Evolutionary conservation across 352 stramenopile species (phyloP).

Genomic region (Phytophthora megakarya): DNA sequence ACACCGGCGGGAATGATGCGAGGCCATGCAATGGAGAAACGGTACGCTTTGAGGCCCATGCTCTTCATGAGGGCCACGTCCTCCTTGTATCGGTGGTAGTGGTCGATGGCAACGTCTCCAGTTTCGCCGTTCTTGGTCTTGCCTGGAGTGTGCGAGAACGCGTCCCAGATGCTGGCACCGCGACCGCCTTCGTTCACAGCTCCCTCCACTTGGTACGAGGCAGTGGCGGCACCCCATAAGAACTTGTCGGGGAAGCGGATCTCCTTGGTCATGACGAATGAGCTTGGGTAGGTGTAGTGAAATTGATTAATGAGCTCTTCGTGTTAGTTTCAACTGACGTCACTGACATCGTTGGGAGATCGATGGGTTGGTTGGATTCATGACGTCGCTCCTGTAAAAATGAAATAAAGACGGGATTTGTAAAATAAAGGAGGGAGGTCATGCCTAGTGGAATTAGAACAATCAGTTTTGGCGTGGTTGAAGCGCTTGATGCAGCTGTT

Average conservation of each 20-base stretch:
- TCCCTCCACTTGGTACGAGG: constrained; percentile 94
- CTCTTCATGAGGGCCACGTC: constrained; percentile 93
- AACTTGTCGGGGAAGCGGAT: constrained; percentile 67
- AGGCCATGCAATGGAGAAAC: constrained; percentile 92
- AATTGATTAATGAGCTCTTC: constrained; percentile 27
- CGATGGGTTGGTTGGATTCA: neutral
- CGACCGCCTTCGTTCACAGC: constrained; percentile 77
- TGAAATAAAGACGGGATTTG: neutral
- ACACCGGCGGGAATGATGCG: constrained; percentile 91
- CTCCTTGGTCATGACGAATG: constrained; percentile 34
- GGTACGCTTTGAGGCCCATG: constrained; percentile 89
- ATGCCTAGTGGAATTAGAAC: neutral
- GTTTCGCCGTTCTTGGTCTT: constrained; percentile 77
- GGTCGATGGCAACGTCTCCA: constrained; percentile 89
- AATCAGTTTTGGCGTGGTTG: constrained; percentile 15
- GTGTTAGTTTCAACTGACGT: neutral
- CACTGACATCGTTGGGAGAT: neutral
- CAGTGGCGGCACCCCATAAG: constrained; percentile 86
- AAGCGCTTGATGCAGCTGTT: constrained; percentile 13
- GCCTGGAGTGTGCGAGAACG: constrained; percentile 67
- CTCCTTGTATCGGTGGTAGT: constrained; percentile 89
- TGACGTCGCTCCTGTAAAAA: neutral
- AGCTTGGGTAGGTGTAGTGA: constrained; percentile 3
- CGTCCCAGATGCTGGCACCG: constrained; percentile 91
- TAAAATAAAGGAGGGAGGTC: neutral